Evolutionary conservation across 352 stramenopile species (phyloP).

Genomic region (Phytophthora megakarya): DNA sequence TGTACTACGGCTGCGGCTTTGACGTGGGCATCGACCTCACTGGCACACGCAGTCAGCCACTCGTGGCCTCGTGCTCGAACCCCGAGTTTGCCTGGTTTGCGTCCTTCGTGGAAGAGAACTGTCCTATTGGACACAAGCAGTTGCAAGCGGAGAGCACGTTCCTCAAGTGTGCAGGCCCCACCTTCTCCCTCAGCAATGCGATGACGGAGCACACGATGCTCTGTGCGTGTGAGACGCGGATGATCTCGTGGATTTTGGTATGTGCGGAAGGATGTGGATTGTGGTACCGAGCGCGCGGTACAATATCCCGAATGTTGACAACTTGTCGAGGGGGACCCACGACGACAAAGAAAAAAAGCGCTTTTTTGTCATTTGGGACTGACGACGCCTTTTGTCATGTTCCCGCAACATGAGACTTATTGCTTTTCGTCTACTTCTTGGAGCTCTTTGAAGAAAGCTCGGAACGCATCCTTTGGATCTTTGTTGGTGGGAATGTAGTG

Average conservation of each 20-base stretch:
- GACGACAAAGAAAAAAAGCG: too few relatives aligned
- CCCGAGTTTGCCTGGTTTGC: conserved; percentile 74
- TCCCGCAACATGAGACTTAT: conserved; percentile 3
- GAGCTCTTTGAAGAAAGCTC: conserved; percentile 70
- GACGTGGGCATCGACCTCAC: conserved; percentile 69
- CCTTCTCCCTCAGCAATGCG: conserved; percentile 63
- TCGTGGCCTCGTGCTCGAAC: conserved; percentile 64
- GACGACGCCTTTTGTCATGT: too few relatives aligned
- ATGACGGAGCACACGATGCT: conserved; percentile 84
- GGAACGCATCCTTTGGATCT: conserved; percentile 74
- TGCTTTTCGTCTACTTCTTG: conserved; percentile 24
- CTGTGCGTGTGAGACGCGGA: conserved; percentile 78
- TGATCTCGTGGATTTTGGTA: conserved; percentile 84
- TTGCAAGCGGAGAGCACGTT: conserved; percentile 65
- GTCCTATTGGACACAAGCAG: conserved; percentile 61
- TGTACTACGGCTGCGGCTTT: conserved; percentile 75
- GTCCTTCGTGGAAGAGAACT: conserved; percentile 72
- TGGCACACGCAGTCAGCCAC: conserved; percentile 30
- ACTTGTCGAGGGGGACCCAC: too few relatives aligned
- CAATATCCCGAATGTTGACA: too few relatives aligned
- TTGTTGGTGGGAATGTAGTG: conserved; percentile 91
- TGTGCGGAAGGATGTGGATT: too few relatives aligned
- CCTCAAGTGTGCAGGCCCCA: conserved; percentile 65
- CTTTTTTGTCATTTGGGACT: too few relatives aligned
- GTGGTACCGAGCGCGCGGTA: too few relatives aligned